A percentile compares a stretch with the other conserved stretches of the same genome.
phyloP scores from a whole-genome alignment of 2,329 filamentous ascomycete genomes.

The Alternaria gansuensis region DNA sequence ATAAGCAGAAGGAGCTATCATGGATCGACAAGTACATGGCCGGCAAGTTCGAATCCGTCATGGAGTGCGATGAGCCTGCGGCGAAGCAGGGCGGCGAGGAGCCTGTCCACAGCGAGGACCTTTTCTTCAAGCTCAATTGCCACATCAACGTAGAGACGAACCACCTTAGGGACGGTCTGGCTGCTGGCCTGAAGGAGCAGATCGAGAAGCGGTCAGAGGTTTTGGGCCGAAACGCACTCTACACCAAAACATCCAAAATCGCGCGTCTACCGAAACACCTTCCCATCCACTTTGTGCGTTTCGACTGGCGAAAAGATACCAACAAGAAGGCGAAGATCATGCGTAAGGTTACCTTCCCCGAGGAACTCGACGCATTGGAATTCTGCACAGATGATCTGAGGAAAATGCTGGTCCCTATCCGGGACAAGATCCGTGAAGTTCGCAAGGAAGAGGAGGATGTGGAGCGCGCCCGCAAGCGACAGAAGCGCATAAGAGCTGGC shows the following conservation, averaged over 20 bases:
- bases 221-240: constrained; percentile 79
- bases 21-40: constrained; percentile 93
- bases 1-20: constrained; percentile 60
- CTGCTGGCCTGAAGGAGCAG: constrained; percentile 82
- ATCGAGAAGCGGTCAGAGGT: constrained; percentile 87
- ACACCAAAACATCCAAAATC: constrained; percentile 92
- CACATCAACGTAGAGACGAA: constrained; percentile 90
- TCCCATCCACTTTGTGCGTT: constrained; percentile 95
- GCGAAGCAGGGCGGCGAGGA: constrained; percentile 79
- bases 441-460: constrained; percentile 95
- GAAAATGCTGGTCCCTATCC: constrained; percentile 84
- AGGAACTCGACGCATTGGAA: constrained; percentile 90
- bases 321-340: constrained; percentile 99
- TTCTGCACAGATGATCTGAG: constrained; percentile 93
- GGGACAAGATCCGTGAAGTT: constrained; percentile 94
- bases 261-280: constrained; percentile 92
- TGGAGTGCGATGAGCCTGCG: constrained; percentile 83
- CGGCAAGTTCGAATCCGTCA: constrained; percentile 78
- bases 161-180: constrained; percentile 87
- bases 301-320: constrained; percentile 95
- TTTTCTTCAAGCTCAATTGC: constrained; percentile 93
- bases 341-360: constrained; percentile 96
- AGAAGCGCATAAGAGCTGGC: constrained; percentile 73
- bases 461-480: constrained; percentile 88
- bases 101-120: constrained; percentile 71